These are phyloP conservation scores for Phyllosticta citribraziliensis DNA, from an alignment of 2,329 filamentous ascomycete species.

Conservation along the genomic window DNA sequence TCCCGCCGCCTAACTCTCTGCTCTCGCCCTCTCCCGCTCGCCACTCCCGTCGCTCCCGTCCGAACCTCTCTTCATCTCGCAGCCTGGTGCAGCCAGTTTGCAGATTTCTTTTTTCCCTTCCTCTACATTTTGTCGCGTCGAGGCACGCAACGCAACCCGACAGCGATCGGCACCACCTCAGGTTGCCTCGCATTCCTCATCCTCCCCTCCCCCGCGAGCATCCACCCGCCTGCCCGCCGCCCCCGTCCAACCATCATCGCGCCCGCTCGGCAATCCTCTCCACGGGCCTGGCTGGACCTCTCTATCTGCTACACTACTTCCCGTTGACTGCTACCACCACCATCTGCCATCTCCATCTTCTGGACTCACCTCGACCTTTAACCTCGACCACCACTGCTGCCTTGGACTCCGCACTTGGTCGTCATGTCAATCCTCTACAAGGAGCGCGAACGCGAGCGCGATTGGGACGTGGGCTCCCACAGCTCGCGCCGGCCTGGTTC, in stretches of 20 bases:
- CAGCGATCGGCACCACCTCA: background rate
- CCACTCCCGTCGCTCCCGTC: background rate
- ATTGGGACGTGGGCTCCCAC: constrained; percentile 29
- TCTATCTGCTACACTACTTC: background rate
- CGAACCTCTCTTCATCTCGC: background rate
- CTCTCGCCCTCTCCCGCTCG: constrained; percentile 3
- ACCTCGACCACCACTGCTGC: background rate
- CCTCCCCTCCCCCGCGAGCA: background rate
- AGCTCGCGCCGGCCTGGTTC: constrained; percentile 30
- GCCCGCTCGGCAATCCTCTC: background rate
- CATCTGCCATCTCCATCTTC: background rate
- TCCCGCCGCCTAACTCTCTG: background rate
- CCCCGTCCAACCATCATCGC: background rate
- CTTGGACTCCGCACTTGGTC: background rate
- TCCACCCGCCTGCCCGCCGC: background rate
- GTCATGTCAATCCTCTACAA: constrained; percentile 38
- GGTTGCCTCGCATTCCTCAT: background rate
- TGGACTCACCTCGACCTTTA: background rate
- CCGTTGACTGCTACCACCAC: background rate
- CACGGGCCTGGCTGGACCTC: background rate
- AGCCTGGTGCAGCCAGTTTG: background rate
- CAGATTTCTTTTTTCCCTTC: background rate
- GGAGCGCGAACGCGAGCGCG: constrained; percentile 34
- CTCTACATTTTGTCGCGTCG: background rate
- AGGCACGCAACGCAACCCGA: background rate